phyloP scores from a whole-genome alignment of 2,329 filamentous ascomycete species.

The Arachnomyces sp. region DNA sequence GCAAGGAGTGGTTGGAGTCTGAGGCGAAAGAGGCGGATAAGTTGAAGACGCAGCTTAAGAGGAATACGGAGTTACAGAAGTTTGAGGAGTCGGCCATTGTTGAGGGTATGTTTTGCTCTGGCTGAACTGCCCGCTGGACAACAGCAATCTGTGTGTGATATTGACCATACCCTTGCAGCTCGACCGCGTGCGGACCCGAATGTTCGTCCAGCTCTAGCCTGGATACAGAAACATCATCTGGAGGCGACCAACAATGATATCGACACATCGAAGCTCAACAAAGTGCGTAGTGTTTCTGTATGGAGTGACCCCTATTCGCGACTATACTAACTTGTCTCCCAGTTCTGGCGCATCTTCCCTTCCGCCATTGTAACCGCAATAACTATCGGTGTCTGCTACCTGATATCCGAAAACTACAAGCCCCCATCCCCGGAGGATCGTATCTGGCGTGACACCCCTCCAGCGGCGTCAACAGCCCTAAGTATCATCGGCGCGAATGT shows the following conservation, averaged over 20 bases:
- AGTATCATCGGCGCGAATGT: conserved; percentile 44
- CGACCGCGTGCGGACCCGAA: conserved; percentile 34
- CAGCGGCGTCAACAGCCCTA: conserved; percentile 44
- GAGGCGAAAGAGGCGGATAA: conserved; percentile 37
- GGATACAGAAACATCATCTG: conserved; percentile 36
- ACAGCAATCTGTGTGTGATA: not conserved
- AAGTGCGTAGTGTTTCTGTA: conserved; percentile 17
- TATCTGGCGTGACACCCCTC: conserved; percentile 42
- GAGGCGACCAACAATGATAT: conserved; percentile 26
- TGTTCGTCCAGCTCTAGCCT: conserved; percentile 32
- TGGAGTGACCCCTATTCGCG: not conserved
- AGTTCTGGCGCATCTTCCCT: conserved; percentile 40
- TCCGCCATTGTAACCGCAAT: conserved; percentile 32
- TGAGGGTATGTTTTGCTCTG: conserved; percentile 22
- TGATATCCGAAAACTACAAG: conserved; percentile 41
- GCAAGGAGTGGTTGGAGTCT: conserved; percentile 45
- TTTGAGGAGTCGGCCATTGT: conserved; percentile 27
- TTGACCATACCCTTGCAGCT: conserved; percentile 13
- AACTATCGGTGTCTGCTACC: conserved; percentile 34
- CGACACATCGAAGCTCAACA: conserved; percentile 28
- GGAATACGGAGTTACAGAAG: conserved; percentile 29
- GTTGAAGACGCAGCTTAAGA: conserved; percentile 22
- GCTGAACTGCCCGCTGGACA: conserved; percentile 4
- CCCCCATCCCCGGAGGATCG: conserved; percentile 41
- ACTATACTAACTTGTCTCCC: not conserved